phyloP scores from a whole-genome alignment of 768 basidiomycete genomes.

The Serendipita indica region DNA sequence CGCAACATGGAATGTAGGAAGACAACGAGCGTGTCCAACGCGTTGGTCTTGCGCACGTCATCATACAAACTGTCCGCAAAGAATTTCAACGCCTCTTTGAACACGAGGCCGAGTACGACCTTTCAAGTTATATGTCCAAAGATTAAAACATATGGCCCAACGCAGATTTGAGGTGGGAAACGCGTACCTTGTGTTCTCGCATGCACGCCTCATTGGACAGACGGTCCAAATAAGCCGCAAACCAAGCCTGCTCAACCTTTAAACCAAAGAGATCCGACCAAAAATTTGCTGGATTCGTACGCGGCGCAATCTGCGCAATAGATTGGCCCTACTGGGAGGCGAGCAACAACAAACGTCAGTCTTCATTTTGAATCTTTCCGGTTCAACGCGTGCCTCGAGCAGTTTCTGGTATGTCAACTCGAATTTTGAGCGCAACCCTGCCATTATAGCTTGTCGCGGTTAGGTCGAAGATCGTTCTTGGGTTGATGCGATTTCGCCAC shows the following conservation, averaged over 20 bases:
- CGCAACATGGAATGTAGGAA: slow-evolving; percentile 34
- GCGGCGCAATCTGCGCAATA: slow-evolving; percentile 27
- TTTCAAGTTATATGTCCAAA: slow-evolving; percentile 29
- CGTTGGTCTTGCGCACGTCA: slow-evolving; percentile 27
- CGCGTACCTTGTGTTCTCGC: slow-evolving; percentile 35
- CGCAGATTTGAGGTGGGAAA: neutral
- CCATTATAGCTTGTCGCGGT: neutral
- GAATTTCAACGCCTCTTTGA: slow-evolving; percentile 29
- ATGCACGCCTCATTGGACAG: slow-evolving; percentile 38
- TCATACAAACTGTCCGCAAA: slow-evolving; percentile 23
- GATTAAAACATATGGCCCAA: slow-evolving; percentile 14
- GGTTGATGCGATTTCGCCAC: too few relatives aligned
- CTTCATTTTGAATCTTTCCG: neutral
- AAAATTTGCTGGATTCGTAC: slow-evolving; percentile 32
- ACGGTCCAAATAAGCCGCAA: slow-evolving; percentile 27
- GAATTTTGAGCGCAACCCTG: neutral
- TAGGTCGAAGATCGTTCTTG: too few relatives aligned
- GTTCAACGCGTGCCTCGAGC: slow-evolving; percentile 1
- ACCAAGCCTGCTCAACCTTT: slow-evolving; percentile 35
- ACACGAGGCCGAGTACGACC: slow-evolving; percentile 34
- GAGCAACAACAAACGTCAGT: neutral
- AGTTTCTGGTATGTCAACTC: slow-evolving; percentile 5
- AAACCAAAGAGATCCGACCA: slow-evolving; percentile 40
- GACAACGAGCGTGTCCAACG: slow-evolving; percentile 38
- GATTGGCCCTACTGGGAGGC: neutral